Conservation (phyloP, 257 asterid genomes). For the Fraxinus americana region DNA sequence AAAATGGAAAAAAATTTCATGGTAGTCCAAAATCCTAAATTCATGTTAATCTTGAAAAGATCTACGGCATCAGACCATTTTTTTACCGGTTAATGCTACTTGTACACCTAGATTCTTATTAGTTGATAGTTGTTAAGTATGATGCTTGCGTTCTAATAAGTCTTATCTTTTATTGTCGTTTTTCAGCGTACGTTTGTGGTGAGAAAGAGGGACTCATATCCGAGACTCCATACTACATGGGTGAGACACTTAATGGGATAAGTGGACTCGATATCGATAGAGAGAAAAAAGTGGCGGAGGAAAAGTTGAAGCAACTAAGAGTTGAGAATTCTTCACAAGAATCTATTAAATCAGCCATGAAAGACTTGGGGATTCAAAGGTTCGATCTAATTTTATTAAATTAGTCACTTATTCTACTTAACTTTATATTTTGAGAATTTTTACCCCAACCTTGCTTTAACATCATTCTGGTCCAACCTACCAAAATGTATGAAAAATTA, state of each 20-base stretch:
- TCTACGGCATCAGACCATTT: no score
- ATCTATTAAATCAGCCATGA: conserved; percentile 42
- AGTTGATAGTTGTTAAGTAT: background rate
- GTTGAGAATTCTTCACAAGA: conserved; percentile 48
- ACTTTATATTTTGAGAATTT: background rate
- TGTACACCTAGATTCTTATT: background rate
- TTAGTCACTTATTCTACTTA: background rate
- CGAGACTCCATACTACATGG: conserved; percentile 53
- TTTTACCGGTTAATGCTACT: no score
- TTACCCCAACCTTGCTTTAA: background rate
- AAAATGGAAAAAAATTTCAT: background rate
- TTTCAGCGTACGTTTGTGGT: conserved; percentile 70
- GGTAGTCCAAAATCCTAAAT: background rate
- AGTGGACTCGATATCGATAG: conserved; percentile 53
- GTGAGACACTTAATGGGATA: conserved; percentile 66
- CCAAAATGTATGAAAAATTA: background rate
- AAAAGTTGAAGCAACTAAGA: conserved; percentile 45
- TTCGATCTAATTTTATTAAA: conserved; percentile 4
- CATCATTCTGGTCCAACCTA: background rate
- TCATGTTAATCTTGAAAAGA: background rate
- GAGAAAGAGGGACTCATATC: conserved; percentile 55
- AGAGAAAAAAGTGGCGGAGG: conserved; percentile 50
- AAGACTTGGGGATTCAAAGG: conserved; percentile 76
- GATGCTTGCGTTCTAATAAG: background rate
- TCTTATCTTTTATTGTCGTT: background rate